Percentiles rank a stretch among this genome's conserved stretches.
Evolutionary conservation across 257 asterid species (phyloP).

Genomic region (Oldenlandia corymbosa): DNA sequence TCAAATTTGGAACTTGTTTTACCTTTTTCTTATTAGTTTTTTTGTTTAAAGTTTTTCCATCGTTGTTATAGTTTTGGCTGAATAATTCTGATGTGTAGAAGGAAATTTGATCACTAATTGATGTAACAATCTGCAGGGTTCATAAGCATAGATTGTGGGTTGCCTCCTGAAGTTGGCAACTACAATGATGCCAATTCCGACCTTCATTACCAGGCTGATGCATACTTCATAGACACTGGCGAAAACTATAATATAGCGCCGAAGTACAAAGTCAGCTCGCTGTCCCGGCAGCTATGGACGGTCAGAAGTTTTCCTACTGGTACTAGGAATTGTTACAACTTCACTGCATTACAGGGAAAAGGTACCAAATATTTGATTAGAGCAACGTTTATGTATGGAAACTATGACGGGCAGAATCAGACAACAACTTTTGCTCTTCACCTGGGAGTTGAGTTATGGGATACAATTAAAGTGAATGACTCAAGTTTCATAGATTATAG

Average conservation of each 20-base stretch:
- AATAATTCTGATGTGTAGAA: too few species aligned
- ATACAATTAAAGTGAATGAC: background rate
- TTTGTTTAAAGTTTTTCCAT: too few species aligned
- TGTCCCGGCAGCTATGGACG: background rate
- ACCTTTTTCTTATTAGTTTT: too few species aligned
- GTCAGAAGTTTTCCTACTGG: slow-evolving; percentile 33
- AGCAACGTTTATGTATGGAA: slow-evolving; percentile 30
- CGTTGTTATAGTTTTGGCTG: too few species aligned
- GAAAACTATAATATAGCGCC: slow-evolving; percentile 1
- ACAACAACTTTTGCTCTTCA: slow-evolving; percentile 31
- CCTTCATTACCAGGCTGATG: slow-evolving; percentile 19
- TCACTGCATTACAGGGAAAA: slow-evolving; percentile 11
- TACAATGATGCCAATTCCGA: slow-evolving; percentile 11
- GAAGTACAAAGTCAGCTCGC: background rate
- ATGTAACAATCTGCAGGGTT: slow-evolving; percentile 31
- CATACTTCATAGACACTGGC: slow-evolving; percentile 16
- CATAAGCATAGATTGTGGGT: slow-evolving; percentile 43
- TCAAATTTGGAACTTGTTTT: too few species aligned
- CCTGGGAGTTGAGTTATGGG: slow-evolving; percentile 38
- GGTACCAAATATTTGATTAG: slow-evolving; percentile 22
- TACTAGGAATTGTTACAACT: slow-evolving; percentile 23
- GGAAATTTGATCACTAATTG: too few species aligned
- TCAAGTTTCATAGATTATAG: background rate
- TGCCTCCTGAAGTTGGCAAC: background rate
- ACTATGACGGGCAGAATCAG: slow-evolving; percentile 20